Evolutionary conservation across 176 grass and related monocot species (phyloP), one percentile per base, ranked within the genome.

Genomic region (Echinochloa phyllopogon): DNA sequence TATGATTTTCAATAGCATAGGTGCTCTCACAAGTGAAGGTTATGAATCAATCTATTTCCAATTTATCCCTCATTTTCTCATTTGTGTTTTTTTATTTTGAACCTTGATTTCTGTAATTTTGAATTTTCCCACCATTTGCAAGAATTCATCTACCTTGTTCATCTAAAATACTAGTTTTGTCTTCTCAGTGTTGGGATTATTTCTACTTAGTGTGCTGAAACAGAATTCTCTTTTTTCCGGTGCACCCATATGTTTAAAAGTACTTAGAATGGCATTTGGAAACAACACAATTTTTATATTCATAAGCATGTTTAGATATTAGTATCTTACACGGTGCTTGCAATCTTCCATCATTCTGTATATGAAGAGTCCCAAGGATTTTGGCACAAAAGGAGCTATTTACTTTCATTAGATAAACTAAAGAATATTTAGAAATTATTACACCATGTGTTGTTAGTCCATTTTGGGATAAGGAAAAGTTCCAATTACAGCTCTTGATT

Each of bases 101-200:
- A 85, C 17, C 42, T 69, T 70, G 20, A 7, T 82, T 60, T 72
- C 51, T 71, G n/a, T 72, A 39, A 17, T 79, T 79, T 64, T 8
- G 2, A 8, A 23, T 15, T 23, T 41, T 3, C 0, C 2, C 11
- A 13, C 11, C 18, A n/a, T 24, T 57, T 42, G 5, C 33, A 42
- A 76, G 52, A 76, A 80, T 50, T 51, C 4, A 7, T 65, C 60
- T 51, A 37, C 6, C 17, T 20, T 10, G 15, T 59, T 42, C 6
- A 8, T 80, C 25, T 51, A 50, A 52, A 52, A 14, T 33, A 44
- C 41, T 18, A 18, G 4, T 44, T 21, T 14, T 57, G 11, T 59
- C 6, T 44, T 29, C 58, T 27, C 21, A 72, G 51, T 25, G 6
- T 27, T 21, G 25, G 23, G 5, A 17, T 15, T 48, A 27, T 25